Conservation (phyloP, 2,329 filamentous ascomycete genomes). For the Lojkania enalia region DNA sequence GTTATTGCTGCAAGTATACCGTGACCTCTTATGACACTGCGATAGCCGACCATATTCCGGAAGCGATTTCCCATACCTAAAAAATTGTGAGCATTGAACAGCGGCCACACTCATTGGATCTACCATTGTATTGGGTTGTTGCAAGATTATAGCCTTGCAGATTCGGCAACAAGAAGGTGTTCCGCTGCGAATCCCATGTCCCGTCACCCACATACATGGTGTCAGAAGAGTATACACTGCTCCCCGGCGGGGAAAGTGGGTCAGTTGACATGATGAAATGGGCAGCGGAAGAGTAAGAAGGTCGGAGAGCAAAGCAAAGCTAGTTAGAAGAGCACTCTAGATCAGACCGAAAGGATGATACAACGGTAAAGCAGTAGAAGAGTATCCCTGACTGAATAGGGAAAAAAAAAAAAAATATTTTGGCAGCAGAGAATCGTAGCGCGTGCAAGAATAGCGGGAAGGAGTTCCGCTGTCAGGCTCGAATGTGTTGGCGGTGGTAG, state of each 20-base stretch:
- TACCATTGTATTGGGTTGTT: constrained; percentile 85
- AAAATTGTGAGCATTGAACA: constrained; percentile 16
- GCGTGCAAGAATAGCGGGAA: constrained; percentile 22
- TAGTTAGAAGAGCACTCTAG: too few relatives aligned
- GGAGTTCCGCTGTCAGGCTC: constrained; percentile 19
- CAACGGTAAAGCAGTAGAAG: constrained; percentile 3
- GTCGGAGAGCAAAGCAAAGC: constrained; percentile 2
- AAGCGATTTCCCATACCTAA: constrained; percentile 86
- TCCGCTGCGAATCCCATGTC: constrained; percentile 78
- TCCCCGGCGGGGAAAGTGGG: constrained; percentile 70
- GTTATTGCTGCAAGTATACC: constrained; percentile 71
- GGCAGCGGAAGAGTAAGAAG: not conserved
- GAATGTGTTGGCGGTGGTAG: constrained; percentile 25
- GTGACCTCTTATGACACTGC: constrained; percentile 70
- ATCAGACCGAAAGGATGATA: constrained; percentile 5
- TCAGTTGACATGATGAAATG: constrained; percentile 28
- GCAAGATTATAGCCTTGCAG: constrained; percentile 76
- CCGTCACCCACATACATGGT: constrained; percentile 80
- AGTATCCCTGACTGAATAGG: not conserved
- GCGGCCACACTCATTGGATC: constrained; percentile 17
- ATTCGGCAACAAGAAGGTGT: constrained; percentile 78
- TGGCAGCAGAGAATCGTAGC: constrained; percentile 29
- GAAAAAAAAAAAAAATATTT: not conserved
- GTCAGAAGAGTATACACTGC: constrained; percentile 71
- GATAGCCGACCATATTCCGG: constrained; percentile 68